Evolutionary conservation across 116 monocot species (phyloP), one percentile per base, ranked within the genome.

Genomic region (Cymodocea nodosa): DNA sequence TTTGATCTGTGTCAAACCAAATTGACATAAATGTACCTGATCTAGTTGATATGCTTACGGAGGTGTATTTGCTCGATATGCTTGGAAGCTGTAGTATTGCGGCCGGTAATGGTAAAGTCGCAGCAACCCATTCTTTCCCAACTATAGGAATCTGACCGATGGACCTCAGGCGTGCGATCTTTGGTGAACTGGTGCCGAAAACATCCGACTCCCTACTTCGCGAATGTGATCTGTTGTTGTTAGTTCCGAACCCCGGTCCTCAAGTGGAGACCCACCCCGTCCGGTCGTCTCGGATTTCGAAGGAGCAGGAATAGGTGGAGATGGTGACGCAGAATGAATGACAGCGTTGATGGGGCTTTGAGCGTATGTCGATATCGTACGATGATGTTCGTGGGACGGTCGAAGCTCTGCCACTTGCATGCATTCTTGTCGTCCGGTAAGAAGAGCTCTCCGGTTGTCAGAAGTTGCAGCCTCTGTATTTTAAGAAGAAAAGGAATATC

Each of bases 351-450:
- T 15, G 79, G 49, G 16, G 68, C 39, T 3, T 51, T 53, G 24
- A 79, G 73, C 22, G 50, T 54, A 56, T 85, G n/a, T n/a, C n/a
- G 82, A 3, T 68, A 25, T 63, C 76, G 59, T 40, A 79, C 70
- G 50, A 85, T 49, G 9, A 50, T 70, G 65, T 79, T 58, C 0
- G 70, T 65, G 2, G 82, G 85, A 48, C 60, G 36, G 65, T 76
- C 74, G 55, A 82, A 85, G 74, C 71, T 81, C 51, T 85, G 85
- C 85, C 85, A 85, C 39, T 6, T 73, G 12, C 54, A 65, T 4
- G 6, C 14, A 56, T 71, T 82, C 17, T 59, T 18, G 3, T 59
- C 66, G 13, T 78, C 76, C 3, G 40, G 16, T 5, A 85, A 73
- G 23, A 74, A 8, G 0, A 85, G 74, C 50, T 85, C 79, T 55